Evolutionary conservation across 2,329 filamentous ascomycete genomes (phyloP).

Genomic region (Gyromitra esculenta): DNA sequence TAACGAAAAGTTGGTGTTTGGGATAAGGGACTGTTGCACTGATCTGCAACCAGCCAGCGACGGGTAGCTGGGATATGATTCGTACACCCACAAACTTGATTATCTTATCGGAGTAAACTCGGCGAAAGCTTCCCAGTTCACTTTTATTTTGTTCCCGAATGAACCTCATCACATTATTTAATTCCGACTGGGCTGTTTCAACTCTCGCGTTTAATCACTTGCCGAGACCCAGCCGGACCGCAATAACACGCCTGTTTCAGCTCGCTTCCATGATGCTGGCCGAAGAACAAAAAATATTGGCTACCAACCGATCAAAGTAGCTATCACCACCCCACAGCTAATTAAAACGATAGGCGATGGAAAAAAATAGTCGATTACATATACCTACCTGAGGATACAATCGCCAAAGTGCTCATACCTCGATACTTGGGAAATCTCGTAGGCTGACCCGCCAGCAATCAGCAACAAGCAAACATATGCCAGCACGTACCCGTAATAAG

Average conservation of each 20-base stretch:
- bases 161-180: neutral
- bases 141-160: neutral
- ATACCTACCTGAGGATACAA: neutral
- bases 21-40: conserved; percentile 31
- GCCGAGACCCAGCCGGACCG: neutral
- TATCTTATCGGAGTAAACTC: conserved; percentile 26
- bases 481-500: neutral
- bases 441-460: neutral
- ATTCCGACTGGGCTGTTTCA: conserved; percentile 28
- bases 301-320: neutral
- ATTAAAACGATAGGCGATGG: neutral
- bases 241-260: conserved; percentile 30
- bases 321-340: neutral
- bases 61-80: conserved; percentile 26
- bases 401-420: neutral
- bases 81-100: neutral
- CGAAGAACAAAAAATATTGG: conserved; percentile 11
- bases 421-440: neutral
- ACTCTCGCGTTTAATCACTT: conserved; percentile 4
- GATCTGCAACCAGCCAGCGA: conserved; percentile 16
- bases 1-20: conserved; percentile 35
- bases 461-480: neutral
- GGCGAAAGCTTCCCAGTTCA: conserved; percentile 17
- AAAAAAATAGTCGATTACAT: neutral
- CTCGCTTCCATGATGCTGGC: conserved; percentile 9